Conservation (phyloP, 202 grass and related monocot genomes). For the Carex sylvatica region DNA sequence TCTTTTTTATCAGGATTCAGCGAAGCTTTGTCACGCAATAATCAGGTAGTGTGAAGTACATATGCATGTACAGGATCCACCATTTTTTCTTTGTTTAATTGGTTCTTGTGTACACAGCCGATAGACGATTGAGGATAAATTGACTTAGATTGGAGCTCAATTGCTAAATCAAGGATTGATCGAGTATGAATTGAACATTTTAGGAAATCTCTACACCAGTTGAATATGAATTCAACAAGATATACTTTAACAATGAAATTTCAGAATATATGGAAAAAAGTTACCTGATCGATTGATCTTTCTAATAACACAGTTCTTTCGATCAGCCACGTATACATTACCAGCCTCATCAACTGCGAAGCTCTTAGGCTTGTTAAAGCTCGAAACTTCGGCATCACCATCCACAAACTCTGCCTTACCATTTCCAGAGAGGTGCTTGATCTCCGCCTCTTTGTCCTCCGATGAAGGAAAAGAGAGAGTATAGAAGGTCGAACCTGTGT, state of each 20-base stretch:
- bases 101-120: not conserved
- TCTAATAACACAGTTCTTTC: slow-evolving; percentile 29
- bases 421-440: slow-evolving; percentile 22
- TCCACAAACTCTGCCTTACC: slow-evolving; percentile 19
- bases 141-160: not conserved
- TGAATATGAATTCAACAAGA: not conserved
- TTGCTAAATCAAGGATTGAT: not conserved
- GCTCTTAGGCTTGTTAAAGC: slow-evolving; percentile 25
- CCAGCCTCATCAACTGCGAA: slow-evolving; percentile 48
- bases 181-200: not conserved
- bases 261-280: not conserved
- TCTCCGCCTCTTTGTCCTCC: not conserved
- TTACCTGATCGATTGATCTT: slow-evolving; percentile 57
- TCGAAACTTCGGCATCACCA: slow-evolving; percentile 18
- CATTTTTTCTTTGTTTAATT: not conserved
- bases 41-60: not conserved
- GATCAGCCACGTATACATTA: slow-evolving; percentile 74
- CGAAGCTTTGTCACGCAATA: not conserved
- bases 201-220: not conserved
- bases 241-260: not conserved
- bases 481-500: slow-evolving; percentile 6
- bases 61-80: not conserved
- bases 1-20: not conserved
- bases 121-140: not conserved
- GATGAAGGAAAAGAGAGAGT: slow-evolving; percentile 6